phyloP scores from a whole-genome alignment of 768 basidiomycete genomes.

The Clathrus columnatus region DNA sequence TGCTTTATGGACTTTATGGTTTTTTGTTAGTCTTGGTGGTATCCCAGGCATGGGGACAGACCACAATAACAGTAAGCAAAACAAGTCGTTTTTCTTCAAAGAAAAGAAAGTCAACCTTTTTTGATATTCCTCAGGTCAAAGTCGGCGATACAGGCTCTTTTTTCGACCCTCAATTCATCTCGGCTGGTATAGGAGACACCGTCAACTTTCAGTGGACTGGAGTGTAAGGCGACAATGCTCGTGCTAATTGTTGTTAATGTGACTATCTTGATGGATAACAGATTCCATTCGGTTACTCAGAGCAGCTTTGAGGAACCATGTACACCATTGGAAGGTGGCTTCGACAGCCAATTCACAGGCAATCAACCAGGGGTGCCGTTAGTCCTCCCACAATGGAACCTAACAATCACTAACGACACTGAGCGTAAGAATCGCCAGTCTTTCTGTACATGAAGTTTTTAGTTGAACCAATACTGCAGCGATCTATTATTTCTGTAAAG shows the following conservation, averaged over 20 bases:
- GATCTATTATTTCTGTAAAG: slow-evolving; percentile 11
- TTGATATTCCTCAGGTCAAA: slow-evolving; percentile 19
- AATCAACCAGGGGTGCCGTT: slow-evolving; percentile 15
- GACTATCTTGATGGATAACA: slow-evolving; percentile 8
- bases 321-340: slow-evolving; percentile 15
- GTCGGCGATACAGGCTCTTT: slow-evolving; percentile 35
- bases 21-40: not conserved
- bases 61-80: not conserved
- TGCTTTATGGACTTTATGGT: not conserved
- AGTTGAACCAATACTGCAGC: not conserved
- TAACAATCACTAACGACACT: slow-evolving; percentile 23
- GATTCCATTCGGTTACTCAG: slow-evolving; percentile 15
- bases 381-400: slow-evolving; percentile 23
- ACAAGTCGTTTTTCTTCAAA: not conserved
- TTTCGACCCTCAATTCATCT: slow-evolving; percentile 27
- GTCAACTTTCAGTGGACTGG: slow-evolving; percentile 33
- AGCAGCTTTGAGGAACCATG: slow-evolving; percentile 8
- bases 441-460: not conserved
- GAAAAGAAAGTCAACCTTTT: not conserved
- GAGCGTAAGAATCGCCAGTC: slow-evolving; percentile 11
- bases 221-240: slow-evolving; percentile 20
- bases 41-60: not conserved
- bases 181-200: slow-evolving; percentile 26
- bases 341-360: slow-evolving; percentile 29
- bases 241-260: no score